Evolutionary conservation across 164 flowering plant species (phyloP).

Genomic region (Vitis rupestris): DNA sequence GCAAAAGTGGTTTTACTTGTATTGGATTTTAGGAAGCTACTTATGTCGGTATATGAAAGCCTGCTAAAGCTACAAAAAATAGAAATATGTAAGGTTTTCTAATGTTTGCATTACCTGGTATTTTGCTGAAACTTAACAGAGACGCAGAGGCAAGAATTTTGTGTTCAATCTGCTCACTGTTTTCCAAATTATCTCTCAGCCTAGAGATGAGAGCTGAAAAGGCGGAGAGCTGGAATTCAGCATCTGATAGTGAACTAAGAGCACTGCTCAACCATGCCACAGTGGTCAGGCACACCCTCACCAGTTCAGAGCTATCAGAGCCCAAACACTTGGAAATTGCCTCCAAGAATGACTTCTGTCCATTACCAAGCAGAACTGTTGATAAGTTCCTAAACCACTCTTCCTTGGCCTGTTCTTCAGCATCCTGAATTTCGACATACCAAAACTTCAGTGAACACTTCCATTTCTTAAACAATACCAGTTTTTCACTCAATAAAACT

Average conservation of each 20-base stretch:
- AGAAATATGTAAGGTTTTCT: neutral
- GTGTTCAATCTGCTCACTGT: constrained; percentile 37
- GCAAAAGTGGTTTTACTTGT: too few relatives aligned
- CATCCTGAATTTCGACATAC: constrained; percentile 31
- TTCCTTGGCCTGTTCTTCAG: constrained; percentile 50
- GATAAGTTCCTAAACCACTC: constrained; percentile 51
- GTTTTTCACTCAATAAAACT: too few relatives aligned
- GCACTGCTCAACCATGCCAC: constrained; percentile 64
- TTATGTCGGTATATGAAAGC: too few relatives aligned
- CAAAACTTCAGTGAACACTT: neutral
- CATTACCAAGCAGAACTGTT: constrained; percentile 42
- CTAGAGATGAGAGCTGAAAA: constrained; percentile 49
- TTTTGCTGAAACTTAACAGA: constrained; percentile 57
- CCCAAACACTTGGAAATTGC: constrained; percentile 50
- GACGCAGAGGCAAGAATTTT: constrained; percentile 59
- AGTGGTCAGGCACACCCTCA: constrained; percentile 44
- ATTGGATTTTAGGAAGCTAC: too few relatives aligned
- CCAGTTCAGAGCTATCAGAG: constrained; percentile 37
- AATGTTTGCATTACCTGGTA: constrained; percentile 45
- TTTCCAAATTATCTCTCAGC: constrained; percentile 44
- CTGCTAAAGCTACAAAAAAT: neutral
- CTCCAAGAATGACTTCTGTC: constrained; percentile 47
- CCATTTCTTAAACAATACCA: too few relatives aligned
- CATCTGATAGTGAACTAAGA: constrained; percentile 40
- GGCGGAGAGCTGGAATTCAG: constrained; percentile 49